phyloP scores from a whole-genome alignment of 345 rosid species.

The Luvunga scandens region DNA sequence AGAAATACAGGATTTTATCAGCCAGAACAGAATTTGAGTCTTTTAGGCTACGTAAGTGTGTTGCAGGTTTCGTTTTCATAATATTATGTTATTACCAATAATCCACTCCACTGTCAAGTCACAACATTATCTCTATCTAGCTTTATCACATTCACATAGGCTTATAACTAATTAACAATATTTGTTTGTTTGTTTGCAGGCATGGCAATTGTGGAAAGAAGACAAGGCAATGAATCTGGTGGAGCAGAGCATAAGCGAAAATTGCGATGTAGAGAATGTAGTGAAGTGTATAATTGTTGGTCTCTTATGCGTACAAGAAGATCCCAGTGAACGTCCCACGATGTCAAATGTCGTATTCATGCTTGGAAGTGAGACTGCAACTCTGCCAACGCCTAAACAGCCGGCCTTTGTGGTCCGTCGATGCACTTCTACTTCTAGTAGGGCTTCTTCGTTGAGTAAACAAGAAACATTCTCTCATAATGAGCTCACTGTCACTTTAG shows the following conservation, averaged over 20 bases:
- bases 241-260: constrained; percentile 31
- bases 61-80: neutral
- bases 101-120: too few species aligned
- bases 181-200: constrained; percentile 31
- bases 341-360: constrained; percentile 54
- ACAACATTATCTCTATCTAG: neutral
- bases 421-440: constrained; percentile 36
- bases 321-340: constrained; percentile 50
- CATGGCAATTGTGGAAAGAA: constrained; percentile 52
- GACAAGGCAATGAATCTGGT: constrained; percentile 35
- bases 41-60: constrained; percentile 21
- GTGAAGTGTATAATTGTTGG: constrained; percentile 50
- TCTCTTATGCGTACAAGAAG: constrained; percentile 60
- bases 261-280: constrained; percentile 23
- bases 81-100: too few species aligned
- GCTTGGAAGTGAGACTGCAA: constrained; percentile 39
- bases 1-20: constrained; percentile 19
- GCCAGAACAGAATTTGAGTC: constrained; percentile 11
- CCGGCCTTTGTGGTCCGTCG: constrained; percentile 46
- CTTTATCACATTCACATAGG: neutral
- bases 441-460: constrained; percentile 45
- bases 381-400: constrained; percentile 48
- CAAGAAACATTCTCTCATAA: constrained; percentile 46
- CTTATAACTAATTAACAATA: too few species aligned
- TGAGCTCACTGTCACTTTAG: constrained; percentile 43